Evolutionary conservation across 345 rosid species (phyloP).

Genomic region (Limnanthes douglasii): DNA sequence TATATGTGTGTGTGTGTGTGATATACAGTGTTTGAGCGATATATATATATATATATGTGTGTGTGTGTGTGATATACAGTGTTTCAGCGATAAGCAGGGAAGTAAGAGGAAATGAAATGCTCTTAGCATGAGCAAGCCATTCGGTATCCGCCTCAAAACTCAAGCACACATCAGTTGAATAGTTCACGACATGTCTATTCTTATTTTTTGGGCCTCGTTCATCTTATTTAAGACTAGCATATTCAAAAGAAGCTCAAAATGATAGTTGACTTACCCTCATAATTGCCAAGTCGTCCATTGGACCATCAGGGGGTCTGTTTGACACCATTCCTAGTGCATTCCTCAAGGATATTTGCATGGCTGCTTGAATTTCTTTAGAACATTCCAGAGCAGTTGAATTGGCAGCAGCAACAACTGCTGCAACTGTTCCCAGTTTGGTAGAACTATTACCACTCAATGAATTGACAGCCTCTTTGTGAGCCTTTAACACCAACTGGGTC

Average conservation of each 20-base stretch:
- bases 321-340: constrained; percentile 59
- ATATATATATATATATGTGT: no score
- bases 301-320: constrained; percentile 52
- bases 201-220: no score
- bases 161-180: no score
- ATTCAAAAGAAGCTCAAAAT: not conserved
- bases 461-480: constrained; percentile 93
- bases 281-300: constrained; percentile 87
- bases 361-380: constrained; percentile 94
- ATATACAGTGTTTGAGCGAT: no score
- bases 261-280: constrained; percentile 48
- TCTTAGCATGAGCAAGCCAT: no score
- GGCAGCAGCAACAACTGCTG: constrained; percentile 94
- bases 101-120: constrained; percentile 2
- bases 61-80: no score
- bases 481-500: constrained; percentile 82
- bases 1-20: no score
- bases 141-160: constrained; percentile 1
- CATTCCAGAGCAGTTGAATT: constrained; percentile 92
- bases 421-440: constrained; percentile 80
- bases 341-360: constrained; percentile 96
- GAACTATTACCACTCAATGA: constrained; percentile 88
- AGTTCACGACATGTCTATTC: not conserved
- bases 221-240: constrained; percentile 1
- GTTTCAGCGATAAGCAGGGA: not conserved